Evolutionary conservation across 2,329 filamentous ascomycete species (phyloP).

Genomic region (Aspergillus glaucus): DNA sequence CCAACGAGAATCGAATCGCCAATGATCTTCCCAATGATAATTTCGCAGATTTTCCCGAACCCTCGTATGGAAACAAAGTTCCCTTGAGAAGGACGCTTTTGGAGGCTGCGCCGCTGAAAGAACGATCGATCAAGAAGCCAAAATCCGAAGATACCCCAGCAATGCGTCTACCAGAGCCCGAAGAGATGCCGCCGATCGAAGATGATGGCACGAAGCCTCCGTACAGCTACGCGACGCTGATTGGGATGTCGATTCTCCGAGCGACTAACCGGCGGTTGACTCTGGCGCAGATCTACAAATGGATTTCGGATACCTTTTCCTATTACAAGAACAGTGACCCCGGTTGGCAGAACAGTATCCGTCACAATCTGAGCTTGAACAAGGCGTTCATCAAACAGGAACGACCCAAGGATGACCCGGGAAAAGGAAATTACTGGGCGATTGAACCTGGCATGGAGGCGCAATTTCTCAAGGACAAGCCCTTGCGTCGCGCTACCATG

Average conservation of each 20-base stretch:
- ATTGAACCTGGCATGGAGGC: slow-evolving; percentile 86
- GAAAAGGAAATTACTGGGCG: slow-evolving; percentile 96
- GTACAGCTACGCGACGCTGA: slow-evolving; percentile 90
- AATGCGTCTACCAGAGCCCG: slow-evolving; percentile 59
- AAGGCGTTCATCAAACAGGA: slow-evolving; percentile 96
- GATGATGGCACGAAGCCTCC: slow-evolving; percentile 86
- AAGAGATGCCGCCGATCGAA: slow-evolving; percentile 72
- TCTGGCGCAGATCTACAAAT: slow-evolving; percentile 94
- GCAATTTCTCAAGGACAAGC: slow-evolving; percentile 84
- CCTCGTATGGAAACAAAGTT: slow-evolving; percentile 39
- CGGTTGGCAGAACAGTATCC: slow-evolving; percentile 98
- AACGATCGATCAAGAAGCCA: slow-evolving; percentile 63
- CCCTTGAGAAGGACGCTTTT: slow-evolving; percentile 57
- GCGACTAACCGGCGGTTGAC: slow-evolving; percentile 78
- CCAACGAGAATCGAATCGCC: slow-evolving; percentile 44
- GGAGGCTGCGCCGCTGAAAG: slow-evolving; percentile 67
- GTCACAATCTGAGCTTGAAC: slow-evolving; percentile 93
- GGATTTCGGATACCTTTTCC: slow-evolving; percentile 91
- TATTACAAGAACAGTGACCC: slow-evolving; percentile 81
- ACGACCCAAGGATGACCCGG: slow-evolving; percentile 91
- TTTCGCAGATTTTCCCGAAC: slow-evolving; percentile 44
- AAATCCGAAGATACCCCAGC: slow-evolving; percentile 51
- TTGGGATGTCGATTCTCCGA: slow-evolving; percentile 92
- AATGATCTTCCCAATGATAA: slow-evolving; percentile 37
- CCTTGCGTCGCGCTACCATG: slow-evolving; percentile 43